Base-by-base conservation (phyloP, 1,139 yeast genomes). In the Yamadazyma dushanensis region DNA sequence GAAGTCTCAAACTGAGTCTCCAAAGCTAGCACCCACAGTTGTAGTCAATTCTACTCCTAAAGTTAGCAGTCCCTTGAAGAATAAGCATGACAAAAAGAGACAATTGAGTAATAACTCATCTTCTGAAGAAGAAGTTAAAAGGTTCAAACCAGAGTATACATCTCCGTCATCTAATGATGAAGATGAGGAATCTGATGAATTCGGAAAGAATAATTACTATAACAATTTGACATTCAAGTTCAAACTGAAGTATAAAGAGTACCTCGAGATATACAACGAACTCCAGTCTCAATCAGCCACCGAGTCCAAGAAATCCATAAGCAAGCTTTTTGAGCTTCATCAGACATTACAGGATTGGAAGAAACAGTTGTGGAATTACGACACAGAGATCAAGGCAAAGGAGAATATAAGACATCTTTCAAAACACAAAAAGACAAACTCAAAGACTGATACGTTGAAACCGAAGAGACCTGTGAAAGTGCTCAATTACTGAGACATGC, bases 231-330 rank as follows among this genome's bases (percentile, higher is more conserved):
- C 70, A 3, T 42, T 43, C 11, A 67, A 66, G 46, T 70, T 70
- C 50, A 58, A 59, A 35, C 28, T 40, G 35, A 62, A 61, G 47
- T 70, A 70, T 48, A 54, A 57, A 33, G 74, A 70, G 43, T 70
- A 70, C 47, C 64, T 62, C 34, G 35, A 43, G 6, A 49, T 70
- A 23, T 68, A 70, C 50, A 47, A 45, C 18, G 32, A 41, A 15
- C 44, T 65, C 31, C 38, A 45, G 26, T 35, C 36, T 3, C 39
- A 50, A 4, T 41, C 36, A 29, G 36, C 46, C 16, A 16, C 32
- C 11, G 43, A 45, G 14, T 45, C 49, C 20, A 57, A 57, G 36
- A 51, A 49, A 38, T 46, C 54, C 25, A 42, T 66, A 23, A 48
- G 51, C 32, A 56, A 52, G 44, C 48, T 66, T 36, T 61, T 57